Base-by-base conservation (phyloP, 2,329 filamentous ascomycete genomes). In the Xylogone sp. region DNA sequence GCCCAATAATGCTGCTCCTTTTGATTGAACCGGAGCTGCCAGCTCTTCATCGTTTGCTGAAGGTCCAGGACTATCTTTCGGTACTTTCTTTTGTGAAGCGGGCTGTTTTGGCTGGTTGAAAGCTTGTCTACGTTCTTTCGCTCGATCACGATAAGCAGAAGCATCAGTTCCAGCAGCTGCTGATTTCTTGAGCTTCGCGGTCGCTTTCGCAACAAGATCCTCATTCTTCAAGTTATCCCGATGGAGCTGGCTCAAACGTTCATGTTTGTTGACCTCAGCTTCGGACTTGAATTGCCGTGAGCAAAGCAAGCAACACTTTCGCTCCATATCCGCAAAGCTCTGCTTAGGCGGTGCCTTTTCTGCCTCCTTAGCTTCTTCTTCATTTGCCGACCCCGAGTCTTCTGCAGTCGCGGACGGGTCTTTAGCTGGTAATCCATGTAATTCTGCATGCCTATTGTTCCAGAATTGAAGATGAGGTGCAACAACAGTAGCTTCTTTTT, bases 381-480 rank as follows among this genome's bases (percentile, higher is more conserved):
- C 34, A 18, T 18, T 39, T 39, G 34, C 5, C 8, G 34, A 39
- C 44, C 54, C 48, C 48, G 54, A 45, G 6, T 64, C 58, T 9
- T 62, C 43, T 5, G 61, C 39, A 10, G 55, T 53, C 43, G 50
- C 19, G 20, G 27, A 50, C 45, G 47, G 54, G 3, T 68, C 67
- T 57, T 68, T 78, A 63, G 48, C 69, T 56, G 50, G 68, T 54
- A 70, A 76, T 52, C 81, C 78, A 60, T 86, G 82, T 21, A 88
- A 70, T 60, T 88, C 84, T 1, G 83, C 84, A 62, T 87, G 83
- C 46, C 84, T 82, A 61, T 87, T 82, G 46, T 82, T 81, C 85
- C 85, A 88, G 65, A 86, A 86, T 65, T 87, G 82, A 44, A 88
- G 72, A 66, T 88, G 83, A 1, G 83, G 81, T 3, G 82, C 79